Conservation (phyloP, 495 filamentous ascomycete species). For the Aspergillus olivimuriae region DNA sequence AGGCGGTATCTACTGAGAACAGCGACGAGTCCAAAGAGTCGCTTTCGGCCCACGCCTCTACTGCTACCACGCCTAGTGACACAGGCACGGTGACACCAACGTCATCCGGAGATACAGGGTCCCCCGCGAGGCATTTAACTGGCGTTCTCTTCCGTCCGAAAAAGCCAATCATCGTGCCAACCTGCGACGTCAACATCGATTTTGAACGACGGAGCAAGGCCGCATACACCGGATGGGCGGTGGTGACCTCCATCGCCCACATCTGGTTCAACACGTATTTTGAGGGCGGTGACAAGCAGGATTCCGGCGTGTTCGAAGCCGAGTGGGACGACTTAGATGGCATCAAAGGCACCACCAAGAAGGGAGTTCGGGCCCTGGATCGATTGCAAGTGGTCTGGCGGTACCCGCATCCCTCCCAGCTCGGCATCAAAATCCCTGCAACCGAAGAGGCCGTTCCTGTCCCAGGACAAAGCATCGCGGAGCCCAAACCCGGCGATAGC, state of each 20-base stretch:
- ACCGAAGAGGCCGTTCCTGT: constrained; percentile 12
- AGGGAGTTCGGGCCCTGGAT: constrained; percentile 78
- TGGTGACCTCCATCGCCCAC: constrained; percentile 89
- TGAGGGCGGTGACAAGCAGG: constrained; percentile 66
- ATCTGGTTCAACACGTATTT: constrained; percentile 97
- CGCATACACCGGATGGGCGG: constrained; percentile 65
- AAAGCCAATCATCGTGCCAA: constrained; percentile 59
- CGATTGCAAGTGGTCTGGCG: constrained; percentile 84
- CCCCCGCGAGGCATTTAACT: constrained; percentile 16
- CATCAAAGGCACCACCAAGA: constrained; percentile 71
- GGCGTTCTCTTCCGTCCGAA: constrained; percentile 75
- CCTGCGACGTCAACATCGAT: constrained; percentile 83
- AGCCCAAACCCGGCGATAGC: constrained; percentile 55
- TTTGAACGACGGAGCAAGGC: constrained; percentile 76
- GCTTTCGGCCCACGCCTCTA: constrained; percentile 6
- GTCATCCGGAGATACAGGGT: constrained; percentile 4
- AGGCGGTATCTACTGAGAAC: constrained; percentile 5
- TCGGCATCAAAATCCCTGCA: constrained; percentile 13
- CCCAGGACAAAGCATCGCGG: constrained; percentile 41
- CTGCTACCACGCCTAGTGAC: background rate
- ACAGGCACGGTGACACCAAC: background rate
- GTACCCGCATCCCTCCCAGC: constrained; percentile 24
- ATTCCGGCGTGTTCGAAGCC: constrained; percentile 56
- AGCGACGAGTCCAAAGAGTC: constrained; percentile 5
- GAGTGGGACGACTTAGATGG: constrained; percentile 64